phyloP scores from a whole-genome alignment of 2,329 filamentous ascomycete genomes.

The Xylariales sp. region DNA sequence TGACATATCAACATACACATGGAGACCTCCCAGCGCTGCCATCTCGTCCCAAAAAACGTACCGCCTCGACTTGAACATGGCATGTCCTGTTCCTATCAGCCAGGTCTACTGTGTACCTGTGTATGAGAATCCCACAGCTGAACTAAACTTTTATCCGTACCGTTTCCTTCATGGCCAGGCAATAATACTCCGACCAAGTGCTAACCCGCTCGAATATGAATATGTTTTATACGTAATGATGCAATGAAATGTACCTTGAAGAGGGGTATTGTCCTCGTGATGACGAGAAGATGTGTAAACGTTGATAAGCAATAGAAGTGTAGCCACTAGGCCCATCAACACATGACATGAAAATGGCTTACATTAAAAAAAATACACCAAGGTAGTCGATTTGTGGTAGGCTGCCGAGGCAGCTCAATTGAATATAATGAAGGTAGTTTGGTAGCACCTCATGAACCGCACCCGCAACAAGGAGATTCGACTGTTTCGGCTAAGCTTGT shows the following conservation, averaged over 20 bases:
- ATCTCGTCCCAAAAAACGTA: conserved; percentile 12
- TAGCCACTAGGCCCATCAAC: conserved; percentile 1
- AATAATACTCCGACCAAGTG: conserved; percentile 30
- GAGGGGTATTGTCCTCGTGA: conserved; percentile 16
- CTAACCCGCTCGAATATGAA: conserved; percentile 23
- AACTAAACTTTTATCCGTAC: conserved; percentile 28
- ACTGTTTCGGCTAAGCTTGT: conserved; percentile 18
- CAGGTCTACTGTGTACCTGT: conserved; percentile 18
- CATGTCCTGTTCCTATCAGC: conserved; percentile 17
- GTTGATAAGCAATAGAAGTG: conserved; percentile 15
- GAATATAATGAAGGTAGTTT: conserved; percentile 4
- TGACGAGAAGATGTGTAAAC: conserved; percentile 10
- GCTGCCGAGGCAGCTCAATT: conserved; percentile 3
- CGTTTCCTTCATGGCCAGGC: conserved; percentile 23
- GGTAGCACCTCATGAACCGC: conserved; percentile 19
- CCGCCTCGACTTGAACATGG: conserved; percentile 22
- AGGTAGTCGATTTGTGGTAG: conserved; percentile 18
- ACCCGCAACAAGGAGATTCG: conserved; percentile 27
- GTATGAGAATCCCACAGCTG: conserved; percentile 22
- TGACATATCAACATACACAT: conserved; percentile 24
- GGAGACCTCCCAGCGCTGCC: conserved; percentile 3
- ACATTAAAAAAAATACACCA: conserved; percentile 23
- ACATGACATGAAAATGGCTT: conserved; percentile 17
- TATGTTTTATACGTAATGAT: conserved; percentile 29
- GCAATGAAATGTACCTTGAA: conserved; percentile 28